Evolutionary conservation across 306 rosid species (phyloP).

Genomic region (Coriaria nepalensis): DNA sequence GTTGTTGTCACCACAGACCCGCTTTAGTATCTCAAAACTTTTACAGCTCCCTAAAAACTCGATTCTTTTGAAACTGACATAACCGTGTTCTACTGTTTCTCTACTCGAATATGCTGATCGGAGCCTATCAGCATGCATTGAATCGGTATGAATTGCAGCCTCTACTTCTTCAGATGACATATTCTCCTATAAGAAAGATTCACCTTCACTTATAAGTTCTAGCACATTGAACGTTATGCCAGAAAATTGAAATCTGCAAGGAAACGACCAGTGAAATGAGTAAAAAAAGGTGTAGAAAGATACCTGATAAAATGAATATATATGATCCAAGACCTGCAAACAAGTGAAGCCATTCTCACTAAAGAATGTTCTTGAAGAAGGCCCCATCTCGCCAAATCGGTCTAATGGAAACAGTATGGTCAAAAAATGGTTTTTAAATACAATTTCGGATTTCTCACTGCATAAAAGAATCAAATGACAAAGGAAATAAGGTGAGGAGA

Average conservation of each 20-base stretch:
- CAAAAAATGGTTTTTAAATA: conserved; percentile 62
- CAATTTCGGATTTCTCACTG: conserved; percentile 81
- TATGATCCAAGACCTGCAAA: conserved; percentile 67
- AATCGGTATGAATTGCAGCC: conserved; percentile 82
- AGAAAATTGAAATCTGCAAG: too few species aligned
- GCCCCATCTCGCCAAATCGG: conserved; percentile 93
- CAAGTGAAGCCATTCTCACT: conserved; percentile 64
- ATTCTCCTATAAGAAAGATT: conserved; percentile 49
- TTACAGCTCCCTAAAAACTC: conserved; percentile 77
- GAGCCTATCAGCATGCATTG: conserved; percentile 81
- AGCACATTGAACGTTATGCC: too few species aligned
- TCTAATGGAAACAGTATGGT: conserved; percentile 77
- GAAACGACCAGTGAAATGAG: background rate
- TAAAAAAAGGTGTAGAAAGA: background rate
- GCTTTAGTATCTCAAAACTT: conserved; percentile 89
- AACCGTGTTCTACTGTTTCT: conserved; percentile 47
- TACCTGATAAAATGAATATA: conserved; percentile 89
- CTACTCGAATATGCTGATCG: conserved; percentile 56
- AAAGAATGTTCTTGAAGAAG: conserved; percentile 72
- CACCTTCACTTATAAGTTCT: background rate
- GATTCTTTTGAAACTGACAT: conserved; percentile 44
- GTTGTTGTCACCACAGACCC: conserved; percentile 72
- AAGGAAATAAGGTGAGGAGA: conserved; percentile 7
- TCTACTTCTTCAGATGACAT: conserved; percentile 68
- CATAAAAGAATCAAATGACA: conserved; percentile 13